Conservation (phyloP, 2,329 filamentous ascomycete genomes). For the Penicillium digitatum region DNA sequence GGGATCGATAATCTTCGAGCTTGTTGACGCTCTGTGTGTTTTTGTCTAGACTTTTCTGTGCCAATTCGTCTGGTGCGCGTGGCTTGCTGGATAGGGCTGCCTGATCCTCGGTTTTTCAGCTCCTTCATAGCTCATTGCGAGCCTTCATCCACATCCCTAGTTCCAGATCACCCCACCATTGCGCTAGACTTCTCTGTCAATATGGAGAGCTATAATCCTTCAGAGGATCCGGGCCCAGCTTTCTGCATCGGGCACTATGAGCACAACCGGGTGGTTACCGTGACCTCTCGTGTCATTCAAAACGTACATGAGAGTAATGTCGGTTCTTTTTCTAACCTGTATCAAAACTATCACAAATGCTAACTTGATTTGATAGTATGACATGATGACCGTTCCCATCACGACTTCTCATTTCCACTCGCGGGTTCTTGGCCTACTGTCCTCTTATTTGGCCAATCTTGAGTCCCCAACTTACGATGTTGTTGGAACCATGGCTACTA, state of each 20-base stretch:
- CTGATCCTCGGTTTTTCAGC: background rate
- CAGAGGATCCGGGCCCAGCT: constrained; percentile 41
- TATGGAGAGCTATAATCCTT: constrained; percentile 33
- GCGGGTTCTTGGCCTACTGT: constrained; percentile 53
- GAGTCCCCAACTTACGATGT: constrained; percentile 35
- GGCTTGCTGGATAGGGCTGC: background rate
- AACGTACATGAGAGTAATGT: constrained; percentile 57
- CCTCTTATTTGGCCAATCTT: constrained; percentile 48
- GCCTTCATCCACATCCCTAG: background rate
- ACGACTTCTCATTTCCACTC: constrained; percentile 59
- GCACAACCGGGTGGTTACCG: constrained; percentile 47
- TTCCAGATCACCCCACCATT: constrained; percentile 2
- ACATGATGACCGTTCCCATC: constrained; percentile 61
- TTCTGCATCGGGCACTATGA: constrained; percentile 63
- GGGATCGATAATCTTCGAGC: constrained; percentile 19
- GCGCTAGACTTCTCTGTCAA: constrained; percentile 11
- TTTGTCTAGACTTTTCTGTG: background rate
- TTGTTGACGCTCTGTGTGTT: constrained; percentile 4
- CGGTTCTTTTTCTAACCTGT: constrained; percentile 13
- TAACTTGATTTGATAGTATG: constrained; percentile 49
- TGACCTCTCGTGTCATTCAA: constrained; percentile 50
- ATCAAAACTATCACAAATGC: background rate
- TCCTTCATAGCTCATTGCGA: background rate
- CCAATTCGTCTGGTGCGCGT: background rate
- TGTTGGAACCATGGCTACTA: constrained; percentile 39